phyloP scores from a whole-genome alignment of 495 filamentous ascomycete genomes.

The Xylaria acuta region DNA sequence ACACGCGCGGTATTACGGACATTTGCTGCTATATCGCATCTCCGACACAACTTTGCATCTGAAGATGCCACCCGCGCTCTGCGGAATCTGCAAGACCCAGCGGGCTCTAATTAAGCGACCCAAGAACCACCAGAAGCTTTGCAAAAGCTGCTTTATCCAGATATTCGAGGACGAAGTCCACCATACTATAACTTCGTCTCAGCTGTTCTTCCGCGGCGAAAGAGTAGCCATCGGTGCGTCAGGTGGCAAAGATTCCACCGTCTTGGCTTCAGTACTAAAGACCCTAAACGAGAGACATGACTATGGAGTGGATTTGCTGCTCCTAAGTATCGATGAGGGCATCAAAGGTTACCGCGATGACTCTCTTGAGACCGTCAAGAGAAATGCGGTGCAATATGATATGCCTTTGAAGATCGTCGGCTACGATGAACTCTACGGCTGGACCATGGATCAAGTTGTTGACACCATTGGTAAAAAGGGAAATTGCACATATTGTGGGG shows the following conservation, averaged over 20 bases:
- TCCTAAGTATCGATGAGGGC: conserved; percentile 94
- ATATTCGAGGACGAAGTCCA: conserved; percentile 94
- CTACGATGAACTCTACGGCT: conserved; percentile 94
- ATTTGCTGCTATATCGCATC: background rate
- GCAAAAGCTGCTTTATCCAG: conserved; percentile 82
- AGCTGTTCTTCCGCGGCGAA: conserved; percentile 84
- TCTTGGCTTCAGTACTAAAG: conserved; percentile 91
- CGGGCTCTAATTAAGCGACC: conserved; percentile 90
- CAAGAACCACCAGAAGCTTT: conserved; percentile 91
- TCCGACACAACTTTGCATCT: conserved; percentile 8
- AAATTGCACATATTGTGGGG: conserved; percentile 98
- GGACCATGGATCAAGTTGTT: conserved; percentile 99
- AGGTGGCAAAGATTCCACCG: conserved; percentile 96
- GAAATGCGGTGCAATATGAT: conserved; percentile 86
- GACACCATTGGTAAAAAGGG: conserved; percentile 96
- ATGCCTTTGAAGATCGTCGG: conserved; percentile 91
- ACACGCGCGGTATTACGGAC: background rate
- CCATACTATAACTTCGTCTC: conserved; percentile 80
- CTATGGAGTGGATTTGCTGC: conserved; percentile 84
- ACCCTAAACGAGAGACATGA: conserved; percentile 89
- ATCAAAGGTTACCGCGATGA: conserved; percentile 97
- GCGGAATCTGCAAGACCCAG: conserved; percentile 74
- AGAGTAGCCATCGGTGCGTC: conserved; percentile 94
- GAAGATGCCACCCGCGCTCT: conserved; percentile 62
- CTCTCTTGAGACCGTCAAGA: conserved; percentile 92